Percentiles rank a stretch among this genome's conserved stretches.
Conservation (phyloP, 2,329 filamentous ascomycete species). For the Achaetomium macrosporum region DNA sequence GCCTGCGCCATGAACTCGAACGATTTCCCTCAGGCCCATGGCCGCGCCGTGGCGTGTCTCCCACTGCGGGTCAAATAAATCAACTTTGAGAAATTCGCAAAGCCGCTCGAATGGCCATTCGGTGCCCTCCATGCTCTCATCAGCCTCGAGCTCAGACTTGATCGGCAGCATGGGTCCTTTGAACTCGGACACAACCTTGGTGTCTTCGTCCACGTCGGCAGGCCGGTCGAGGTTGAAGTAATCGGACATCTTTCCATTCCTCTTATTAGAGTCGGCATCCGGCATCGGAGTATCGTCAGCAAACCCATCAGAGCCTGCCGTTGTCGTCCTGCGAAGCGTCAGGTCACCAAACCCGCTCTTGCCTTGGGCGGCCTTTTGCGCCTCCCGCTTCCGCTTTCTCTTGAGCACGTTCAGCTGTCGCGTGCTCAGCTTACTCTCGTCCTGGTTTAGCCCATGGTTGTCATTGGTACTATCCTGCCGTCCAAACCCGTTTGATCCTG, state of each 20-base stretch:
- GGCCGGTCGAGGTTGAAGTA: conserved; percentile 87
- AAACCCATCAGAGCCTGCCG: conserved; percentile 54
- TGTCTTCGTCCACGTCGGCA: conserved; percentile 75
- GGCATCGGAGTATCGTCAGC: conserved; percentile 53
- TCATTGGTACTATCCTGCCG: conserved; percentile 31
- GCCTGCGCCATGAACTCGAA: conserved; percentile 84
- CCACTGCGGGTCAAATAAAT: conserved; percentile 91
- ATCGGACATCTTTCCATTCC: conserved; percentile 63
- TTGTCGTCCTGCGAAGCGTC: conserved; percentile 59
- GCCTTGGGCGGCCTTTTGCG: conserved; percentile 76
- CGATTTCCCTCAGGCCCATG: conserved; percentile 86
- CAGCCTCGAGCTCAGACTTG: conserved; percentile 77
- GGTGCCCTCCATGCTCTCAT: conserved; percentile 67
- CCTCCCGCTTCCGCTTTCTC: conserved; percentile 84
- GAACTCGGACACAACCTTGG: conserved; percentile 90
- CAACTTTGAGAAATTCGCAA: conserved; percentile 88
- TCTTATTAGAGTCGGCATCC: conserved; percentile 50
- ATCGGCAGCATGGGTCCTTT: conserved; percentile 77
- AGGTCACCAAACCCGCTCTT: conserved; percentile 89
- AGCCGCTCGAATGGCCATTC: conserved; percentile 95
- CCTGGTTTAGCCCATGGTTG: conserved; percentile 39
- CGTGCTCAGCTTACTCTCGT: conserved; percentile 75
- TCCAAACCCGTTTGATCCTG: conserved; percentile 27
- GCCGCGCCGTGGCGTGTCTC: conserved; percentile 94
- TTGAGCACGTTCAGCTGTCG: conserved; percentile 93